Evolutionary conservation across 345 rosid species (phyloP).

Genomic region (Eucalyptus globulus): DNA sequence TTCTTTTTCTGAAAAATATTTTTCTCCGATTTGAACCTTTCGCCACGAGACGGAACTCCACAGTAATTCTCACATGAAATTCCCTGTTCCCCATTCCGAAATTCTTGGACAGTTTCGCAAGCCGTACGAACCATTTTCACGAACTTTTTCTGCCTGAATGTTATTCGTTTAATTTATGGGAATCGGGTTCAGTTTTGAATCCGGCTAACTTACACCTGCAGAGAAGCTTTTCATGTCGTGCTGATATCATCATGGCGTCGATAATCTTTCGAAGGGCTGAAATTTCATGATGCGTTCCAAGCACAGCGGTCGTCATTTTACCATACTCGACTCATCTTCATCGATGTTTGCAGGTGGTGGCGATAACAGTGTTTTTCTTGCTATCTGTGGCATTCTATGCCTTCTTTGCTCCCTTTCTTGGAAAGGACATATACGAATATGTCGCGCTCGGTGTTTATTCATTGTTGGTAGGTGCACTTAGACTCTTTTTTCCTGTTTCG

Average conservation of each 20-base stretch:
- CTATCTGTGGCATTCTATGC: conserved; percentile 74
- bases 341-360: conserved; percentile 50
- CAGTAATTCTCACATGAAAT: background rate
- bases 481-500: background rate
- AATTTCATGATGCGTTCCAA: background rate
- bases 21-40: background rate
- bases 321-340: background rate
- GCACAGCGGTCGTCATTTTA: background rate
- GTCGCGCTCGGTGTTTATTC: conserved; percentile 70
- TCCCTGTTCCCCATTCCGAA: background rate
- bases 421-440: conserved; percentile 53
- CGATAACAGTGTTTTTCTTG: conserved; percentile 75
- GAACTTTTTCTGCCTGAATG: background rate
- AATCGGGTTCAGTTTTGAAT: background rate
- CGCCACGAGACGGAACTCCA: background rate
- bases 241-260: background rate
- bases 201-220: background rate
- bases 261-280: background rate
- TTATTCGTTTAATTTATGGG: background rate
- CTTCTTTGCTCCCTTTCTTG: conserved; percentile 92
- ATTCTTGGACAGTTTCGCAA: background rate
- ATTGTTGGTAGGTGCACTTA: conserved; percentile 35
- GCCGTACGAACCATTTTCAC: background rate
- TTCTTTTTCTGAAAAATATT: background rate
- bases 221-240: background rate